Evolutionary conservation across 1,139 yeast genomes (phyloP).

Genomic region (Zygosaccharomyces sapae): DNA sequence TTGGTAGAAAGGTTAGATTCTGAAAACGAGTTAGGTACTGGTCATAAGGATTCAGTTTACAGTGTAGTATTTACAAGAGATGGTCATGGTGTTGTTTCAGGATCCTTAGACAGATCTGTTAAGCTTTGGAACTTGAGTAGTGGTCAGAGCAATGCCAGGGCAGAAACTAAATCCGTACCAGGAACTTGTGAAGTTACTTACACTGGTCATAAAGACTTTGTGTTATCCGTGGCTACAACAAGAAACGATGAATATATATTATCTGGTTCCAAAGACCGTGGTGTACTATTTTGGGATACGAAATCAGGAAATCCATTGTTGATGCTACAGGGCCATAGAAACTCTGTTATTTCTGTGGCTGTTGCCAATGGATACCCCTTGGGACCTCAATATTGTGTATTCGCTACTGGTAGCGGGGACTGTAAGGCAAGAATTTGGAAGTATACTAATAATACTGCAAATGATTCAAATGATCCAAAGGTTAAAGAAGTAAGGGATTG

Average conservation of each 20-base stretch:
- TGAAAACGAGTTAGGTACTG: conserved; percentile 81
- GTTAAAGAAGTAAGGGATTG: conserved; percentile 21
- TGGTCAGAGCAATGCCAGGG: conserved; percentile 39
- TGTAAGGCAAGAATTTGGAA: conserved; percentile 97
- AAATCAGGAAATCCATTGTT: conserved; percentile 85
- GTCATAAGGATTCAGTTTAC: conserved; percentile 95
- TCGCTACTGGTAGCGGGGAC: conserved; percentile 98
- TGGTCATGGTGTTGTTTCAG: conserved; percentile 90
- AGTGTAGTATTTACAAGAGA: conserved; percentile 90
- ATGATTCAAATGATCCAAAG: conserved; percentile 14
- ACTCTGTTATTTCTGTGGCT: conserved; percentile 91
- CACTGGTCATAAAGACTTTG: conserved; percentile 95
- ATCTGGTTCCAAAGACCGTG: conserved; percentile 95
- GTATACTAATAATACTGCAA: conserved; percentile 31
- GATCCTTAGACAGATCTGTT: conserved; percentile 92
- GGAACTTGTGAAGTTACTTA: conserved; percentile 87
- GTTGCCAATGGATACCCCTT: conserved; percentile 73
- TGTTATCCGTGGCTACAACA: conserved; percentile 87
- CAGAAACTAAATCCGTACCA: conserved; percentile 36
- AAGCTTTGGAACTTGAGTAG: conserved; percentile 86
- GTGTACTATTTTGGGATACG: conserved; percentile 97
- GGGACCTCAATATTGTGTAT: conserved; percentile 56
- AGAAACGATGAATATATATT: conserved; percentile 89
- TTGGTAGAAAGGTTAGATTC: conserved; percentile 90
- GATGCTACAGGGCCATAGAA: conserved; percentile 96